Base-by-base conservation (phyloP, 1,284 basidiomycete genomes). In the Pseudozyma thailandica region DNA sequence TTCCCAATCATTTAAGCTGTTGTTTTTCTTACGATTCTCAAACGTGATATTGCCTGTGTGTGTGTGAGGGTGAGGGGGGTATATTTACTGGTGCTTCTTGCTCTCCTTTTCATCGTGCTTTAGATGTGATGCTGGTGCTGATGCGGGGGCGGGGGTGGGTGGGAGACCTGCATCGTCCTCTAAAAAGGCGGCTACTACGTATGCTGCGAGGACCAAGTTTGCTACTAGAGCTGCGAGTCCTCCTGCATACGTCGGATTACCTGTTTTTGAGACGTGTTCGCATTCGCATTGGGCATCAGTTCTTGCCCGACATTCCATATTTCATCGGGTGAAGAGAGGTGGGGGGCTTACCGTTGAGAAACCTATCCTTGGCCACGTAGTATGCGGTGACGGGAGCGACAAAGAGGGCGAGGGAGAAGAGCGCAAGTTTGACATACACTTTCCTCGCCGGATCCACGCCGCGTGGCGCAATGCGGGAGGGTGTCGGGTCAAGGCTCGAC, bases 161-260 rank as follows among this genome's bases (percentile, higher is more conserved):
- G n/a, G 37, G 13, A 47, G 13, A 18, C 58, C 50, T 13, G 57
- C 54, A 48, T 68, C 57, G 39, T 81, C 80, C 45, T 82, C 81
- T 16, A 81, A 49, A 39, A 81, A 82, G 9, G 80, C 80, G 1
- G 68, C 64, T 3, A 81, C 62, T 13, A 82, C 69, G 55, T 82
- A 82, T 6, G 68, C 77, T 1, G 73, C 63, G 13, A 82, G 54
- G 1, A 82, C 79, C n/a, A 82, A 16, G 52, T 82, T 82, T 7
- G 62, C 81, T 7, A 81, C 74, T 2, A 82, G n/a, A 6, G 81
- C 81, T 4, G 81, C 81, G 18, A 82, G 44, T 13, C 79, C 81
- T 2, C 81, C 81, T 2, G 81, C 78, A 26, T 77, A 79, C 2
- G 78, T 81, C n/a, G 76, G 48, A 52, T 82, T 77, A 15, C 78